Conservation (phyloP, 441 rosid species). For the Corymbia calophylla region DNA sequence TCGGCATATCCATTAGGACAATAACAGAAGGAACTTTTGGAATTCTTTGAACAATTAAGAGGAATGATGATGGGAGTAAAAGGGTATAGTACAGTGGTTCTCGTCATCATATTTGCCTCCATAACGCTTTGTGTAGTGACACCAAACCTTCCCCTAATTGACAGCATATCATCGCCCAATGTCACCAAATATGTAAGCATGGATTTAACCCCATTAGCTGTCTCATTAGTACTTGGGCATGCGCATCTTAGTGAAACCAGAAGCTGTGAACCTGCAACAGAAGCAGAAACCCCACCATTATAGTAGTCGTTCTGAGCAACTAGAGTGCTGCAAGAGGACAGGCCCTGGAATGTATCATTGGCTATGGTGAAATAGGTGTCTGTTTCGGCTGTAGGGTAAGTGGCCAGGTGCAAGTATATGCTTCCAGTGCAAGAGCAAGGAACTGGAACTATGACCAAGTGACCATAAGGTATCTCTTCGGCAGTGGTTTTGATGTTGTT, state of each 20-base stretch:
- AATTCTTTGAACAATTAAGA: neutral
- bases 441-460: conserved; percentile 4
- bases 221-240: neutral
- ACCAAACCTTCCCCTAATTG: neutral
- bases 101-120: neutral
- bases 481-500: neutral
- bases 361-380: neutral
- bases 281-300: neutral
- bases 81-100: neutral
- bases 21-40: neutral
- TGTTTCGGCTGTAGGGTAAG: neutral
- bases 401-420: neutral
- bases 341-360: neutral
- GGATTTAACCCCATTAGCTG: neutral
- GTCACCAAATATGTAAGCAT: neutral
- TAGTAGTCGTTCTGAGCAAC: neutral
- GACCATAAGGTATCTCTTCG: neutral
- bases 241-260: neutral
- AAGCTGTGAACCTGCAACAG: neutral
- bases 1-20: neutral
- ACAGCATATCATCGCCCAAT: fast-evolving
- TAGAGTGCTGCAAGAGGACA: neutral
- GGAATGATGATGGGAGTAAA: neutral
- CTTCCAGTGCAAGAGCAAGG: neutral
- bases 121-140: neutral